Percentiles rank a stretch among this genome's conserved stretches.
phyloP scores from a whole-genome alignment of 73 alveolate species.

The Durusdinium trenchii region DNA sequence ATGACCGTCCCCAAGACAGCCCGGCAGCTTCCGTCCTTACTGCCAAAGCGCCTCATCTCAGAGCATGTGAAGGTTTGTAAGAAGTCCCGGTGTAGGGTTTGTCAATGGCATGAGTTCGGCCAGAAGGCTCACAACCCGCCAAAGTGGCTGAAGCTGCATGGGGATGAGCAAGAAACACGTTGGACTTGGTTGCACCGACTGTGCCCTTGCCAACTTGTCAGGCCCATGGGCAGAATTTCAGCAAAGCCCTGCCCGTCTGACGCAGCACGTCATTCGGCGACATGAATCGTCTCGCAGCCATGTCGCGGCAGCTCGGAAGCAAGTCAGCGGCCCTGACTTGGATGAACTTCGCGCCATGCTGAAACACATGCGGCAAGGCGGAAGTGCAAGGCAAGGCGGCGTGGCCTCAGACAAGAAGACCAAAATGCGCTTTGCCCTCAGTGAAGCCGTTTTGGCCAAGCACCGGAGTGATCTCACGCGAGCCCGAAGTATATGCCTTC shows the following conservation, averaged over 20 bases:
- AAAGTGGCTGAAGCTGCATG: not conserved
- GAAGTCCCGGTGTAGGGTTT: not conserved
- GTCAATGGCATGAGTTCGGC: not conserved
- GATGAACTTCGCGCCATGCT: not conserved
- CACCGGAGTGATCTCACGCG: not conserved
- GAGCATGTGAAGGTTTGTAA: not conserved
- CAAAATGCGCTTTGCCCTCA: not conserved
- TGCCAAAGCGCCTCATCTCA: not conserved
- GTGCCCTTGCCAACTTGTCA: not conserved
- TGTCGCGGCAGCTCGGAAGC: not conserved
- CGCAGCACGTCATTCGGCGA: not conserved
- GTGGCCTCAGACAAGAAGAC: not conserved
- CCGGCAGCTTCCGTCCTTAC: not conserved
- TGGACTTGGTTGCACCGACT: not conserved
- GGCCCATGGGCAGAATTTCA: conserved; percentile 5
- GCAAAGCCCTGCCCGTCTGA: not conserved
- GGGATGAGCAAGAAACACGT: not conserved
- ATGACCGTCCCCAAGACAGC: not conserved
- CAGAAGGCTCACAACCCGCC: not conserved
- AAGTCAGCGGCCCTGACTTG: not conserved
- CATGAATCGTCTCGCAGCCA: not conserved
- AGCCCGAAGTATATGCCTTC: not conserved
- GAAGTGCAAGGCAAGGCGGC: not conserved
- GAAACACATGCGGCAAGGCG: not conserved
- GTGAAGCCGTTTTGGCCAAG: not conserved